A percentile compares a stretch with the other conserved stretches of the same genome.
phyloP scores from a whole-genome alignment of 75 land plant genomes.

The Chamaecyparis obtusa region DNA sequence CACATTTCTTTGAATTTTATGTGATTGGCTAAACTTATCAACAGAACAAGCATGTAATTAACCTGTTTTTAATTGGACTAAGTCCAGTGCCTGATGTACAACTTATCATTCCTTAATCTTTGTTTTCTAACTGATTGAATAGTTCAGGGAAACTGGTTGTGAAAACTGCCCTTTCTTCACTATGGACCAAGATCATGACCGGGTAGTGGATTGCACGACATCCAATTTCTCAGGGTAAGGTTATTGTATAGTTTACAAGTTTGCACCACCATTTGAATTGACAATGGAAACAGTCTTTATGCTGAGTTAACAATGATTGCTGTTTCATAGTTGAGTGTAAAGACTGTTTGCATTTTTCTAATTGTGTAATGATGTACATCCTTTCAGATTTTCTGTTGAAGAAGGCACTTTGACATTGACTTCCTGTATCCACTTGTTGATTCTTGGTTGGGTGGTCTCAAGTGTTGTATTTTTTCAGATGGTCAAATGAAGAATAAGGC shows the following conservation, averaged over 20 bases:
- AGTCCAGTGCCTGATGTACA: neutral
- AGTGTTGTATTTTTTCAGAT: neutral
- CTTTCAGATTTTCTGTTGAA: neutral
- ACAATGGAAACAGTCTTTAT: neutral
- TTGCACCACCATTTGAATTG: neutral
- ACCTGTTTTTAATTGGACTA: neutral
- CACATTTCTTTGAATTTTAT: neutral
- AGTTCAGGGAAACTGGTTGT: slow-evolving; percentile 87
- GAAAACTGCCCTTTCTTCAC: slow-evolving; percentile 90
- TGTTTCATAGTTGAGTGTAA: neutral
- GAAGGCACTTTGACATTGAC: neutral
- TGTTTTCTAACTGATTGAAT: slow-evolving; percentile 10
- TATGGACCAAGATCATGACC: slow-evolving; percentile 80
- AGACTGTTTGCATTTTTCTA: neutral
- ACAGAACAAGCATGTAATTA: neutral
- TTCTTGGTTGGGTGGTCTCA: too few relatives aligned
- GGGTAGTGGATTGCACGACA: slow-evolving; percentile 83
- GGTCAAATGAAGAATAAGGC: neutral
- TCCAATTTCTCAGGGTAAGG: slow-evolving; percentile 87
- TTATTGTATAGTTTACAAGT: neutral
- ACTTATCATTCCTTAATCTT: neutral
- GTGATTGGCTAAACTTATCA: neutral
- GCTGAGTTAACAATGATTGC: neutral
- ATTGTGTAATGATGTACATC: neutral
- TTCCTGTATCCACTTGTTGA: neutral